A percentile compares a stretch with the other conserved stretches of the same genome.
Evolutionary conservation across 495 filamentous ascomycete genomes (phyloP).

Genomic region (Penicillium maclennaniae): DNA sequence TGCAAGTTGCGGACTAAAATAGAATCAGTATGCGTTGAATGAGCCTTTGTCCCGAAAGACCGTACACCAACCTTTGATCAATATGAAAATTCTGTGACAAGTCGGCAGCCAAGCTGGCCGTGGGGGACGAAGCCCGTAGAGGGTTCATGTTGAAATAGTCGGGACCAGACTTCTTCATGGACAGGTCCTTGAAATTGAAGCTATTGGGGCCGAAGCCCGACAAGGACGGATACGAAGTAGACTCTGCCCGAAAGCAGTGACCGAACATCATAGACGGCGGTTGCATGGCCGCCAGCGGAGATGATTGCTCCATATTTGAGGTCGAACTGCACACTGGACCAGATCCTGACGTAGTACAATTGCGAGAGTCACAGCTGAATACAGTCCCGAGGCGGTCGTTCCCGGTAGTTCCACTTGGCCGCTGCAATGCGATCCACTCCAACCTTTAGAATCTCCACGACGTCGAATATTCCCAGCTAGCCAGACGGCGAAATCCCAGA

Average conservation of each 20-base stretch:
- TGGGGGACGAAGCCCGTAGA: conserved; percentile 81
- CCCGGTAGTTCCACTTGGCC: neutral
- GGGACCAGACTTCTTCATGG: conserved; percentile 58
- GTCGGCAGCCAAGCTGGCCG: conserved; percentile 84
- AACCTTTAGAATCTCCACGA: neutral
- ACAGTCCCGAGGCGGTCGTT: neutral
- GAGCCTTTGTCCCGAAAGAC: neutral
- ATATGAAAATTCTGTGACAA: conserved; percentile 95
- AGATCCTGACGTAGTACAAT: conserved; percentile 11
- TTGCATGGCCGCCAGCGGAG: conserved; percentile 91
- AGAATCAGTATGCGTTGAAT: conserved; percentile 22
- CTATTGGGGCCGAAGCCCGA: conserved; percentile 56
- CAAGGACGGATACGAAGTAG: conserved; percentile 50
- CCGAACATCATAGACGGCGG: conserved; percentile 62
- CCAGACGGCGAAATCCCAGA: conserved; percentile 1
- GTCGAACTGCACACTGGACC: conserved; percentile 9
- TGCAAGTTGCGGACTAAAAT: conserved; percentile 76
- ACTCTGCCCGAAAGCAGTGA: conserved; percentile 52
- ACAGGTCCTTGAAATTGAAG: conserved; percentile 70
- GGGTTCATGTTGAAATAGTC: conserved; percentile 78
- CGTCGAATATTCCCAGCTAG: conserved; percentile 8
- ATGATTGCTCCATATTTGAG: conserved; percentile 78
- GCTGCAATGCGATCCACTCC: neutral
- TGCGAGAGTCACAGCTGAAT: neutral
- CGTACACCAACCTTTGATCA: conserved; percentile 69